phyloP scores from a whole-genome alignment of 805 yeast genomes.

The Starmerella apicola region DNA sequence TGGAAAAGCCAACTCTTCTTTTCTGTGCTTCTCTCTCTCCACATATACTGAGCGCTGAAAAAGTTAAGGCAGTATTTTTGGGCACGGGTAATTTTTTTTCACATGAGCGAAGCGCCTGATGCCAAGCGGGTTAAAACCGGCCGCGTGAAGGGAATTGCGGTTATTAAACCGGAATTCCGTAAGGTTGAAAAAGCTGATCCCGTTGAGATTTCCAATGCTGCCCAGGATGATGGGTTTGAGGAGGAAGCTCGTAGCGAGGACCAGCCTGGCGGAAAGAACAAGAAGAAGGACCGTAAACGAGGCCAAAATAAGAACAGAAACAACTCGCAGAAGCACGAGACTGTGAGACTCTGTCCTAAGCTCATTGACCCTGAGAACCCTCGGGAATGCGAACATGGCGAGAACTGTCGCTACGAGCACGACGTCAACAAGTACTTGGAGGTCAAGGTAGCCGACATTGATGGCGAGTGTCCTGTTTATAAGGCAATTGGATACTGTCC shows the following conservation, averaged over 20 bases:
- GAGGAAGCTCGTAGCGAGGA: constrained; percentile 18
- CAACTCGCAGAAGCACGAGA: constrained; percentile 18
- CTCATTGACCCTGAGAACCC: constrained; percentile 10
- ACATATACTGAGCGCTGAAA: no score
- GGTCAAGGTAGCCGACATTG: constrained; percentile 58
- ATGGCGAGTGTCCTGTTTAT: constrained; percentile 75
- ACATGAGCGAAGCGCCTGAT: constrained; percentile 6
- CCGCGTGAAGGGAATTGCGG: constrained; percentile 22
- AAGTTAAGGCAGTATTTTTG: no score
- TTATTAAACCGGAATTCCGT: constrained; percentile 20
- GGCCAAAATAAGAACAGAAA: constrained; percentile 23
- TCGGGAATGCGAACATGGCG: constrained; percentile 43
- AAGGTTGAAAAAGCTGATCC: background rate
- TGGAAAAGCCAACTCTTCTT: no score
- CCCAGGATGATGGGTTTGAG: constrained; percentile 15
- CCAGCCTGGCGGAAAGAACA: constrained; percentile 4
- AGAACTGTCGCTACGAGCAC: constrained; percentile 65
- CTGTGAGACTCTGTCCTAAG: constrained; percentile 19
- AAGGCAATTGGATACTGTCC: constrained; percentile 80
- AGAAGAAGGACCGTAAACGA: constrained; percentile 18
- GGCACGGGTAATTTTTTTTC: no score
- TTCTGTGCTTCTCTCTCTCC: no score
- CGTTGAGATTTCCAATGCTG: constrained; percentile 6
- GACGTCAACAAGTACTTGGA: constrained; percentile 52
- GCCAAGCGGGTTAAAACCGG: constrained; percentile 17